Conservation (phyloP, 768 basidiomycete species). For the Roridomyces roridus region DNA sequence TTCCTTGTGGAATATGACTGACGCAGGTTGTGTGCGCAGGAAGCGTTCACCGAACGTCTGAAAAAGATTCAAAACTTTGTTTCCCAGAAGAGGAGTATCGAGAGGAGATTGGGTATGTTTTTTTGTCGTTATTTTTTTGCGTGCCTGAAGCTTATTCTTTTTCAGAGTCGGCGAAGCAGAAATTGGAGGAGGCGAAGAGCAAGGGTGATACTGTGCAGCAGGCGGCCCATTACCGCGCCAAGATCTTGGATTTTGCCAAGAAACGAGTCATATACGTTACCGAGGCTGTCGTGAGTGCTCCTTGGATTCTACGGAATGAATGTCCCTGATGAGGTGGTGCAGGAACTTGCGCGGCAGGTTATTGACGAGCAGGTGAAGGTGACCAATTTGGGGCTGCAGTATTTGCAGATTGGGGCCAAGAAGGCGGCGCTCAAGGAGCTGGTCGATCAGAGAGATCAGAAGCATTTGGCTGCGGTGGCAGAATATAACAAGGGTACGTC, state of each 20-base stretch:
- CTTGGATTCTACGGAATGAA: background rate
- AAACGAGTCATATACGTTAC: constrained; percentile 58
- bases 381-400: constrained; percentile 63
- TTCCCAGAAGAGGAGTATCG: constrained; percentile 36
- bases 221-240: constrained; percentile 48
- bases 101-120: constrained; percentile 49
- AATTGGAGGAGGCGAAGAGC: constrained; percentile 45
- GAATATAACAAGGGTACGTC: constrained; percentile 59
- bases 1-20: too few species aligned
- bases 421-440: constrained; percentile 63
- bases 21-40: background rate
- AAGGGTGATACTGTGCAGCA: constrained; percentile 57
- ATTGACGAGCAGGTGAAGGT: constrained; percentile 65
- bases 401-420: constrained; percentile 71
- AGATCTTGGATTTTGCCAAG: constrained; percentile 52
- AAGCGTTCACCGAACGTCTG: constrained; percentile 30
- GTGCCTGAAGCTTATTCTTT: background rate
- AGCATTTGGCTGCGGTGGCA: constrained; percentile 57
- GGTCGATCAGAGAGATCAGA: constrained; percentile 62
- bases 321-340: constrained; percentile 2
- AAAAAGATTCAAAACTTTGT: constrained; percentile 38
- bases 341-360: constrained; percentile 62
- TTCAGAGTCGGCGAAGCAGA: constrained; percentile 39
- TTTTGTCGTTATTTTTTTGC: background rate
- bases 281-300: constrained; percentile 59